Evolutionary conservation across 306 rosid species (phyloP), one percentile per base, ranked within the genome.

Genomic region (Benincasa hispida): DNA sequence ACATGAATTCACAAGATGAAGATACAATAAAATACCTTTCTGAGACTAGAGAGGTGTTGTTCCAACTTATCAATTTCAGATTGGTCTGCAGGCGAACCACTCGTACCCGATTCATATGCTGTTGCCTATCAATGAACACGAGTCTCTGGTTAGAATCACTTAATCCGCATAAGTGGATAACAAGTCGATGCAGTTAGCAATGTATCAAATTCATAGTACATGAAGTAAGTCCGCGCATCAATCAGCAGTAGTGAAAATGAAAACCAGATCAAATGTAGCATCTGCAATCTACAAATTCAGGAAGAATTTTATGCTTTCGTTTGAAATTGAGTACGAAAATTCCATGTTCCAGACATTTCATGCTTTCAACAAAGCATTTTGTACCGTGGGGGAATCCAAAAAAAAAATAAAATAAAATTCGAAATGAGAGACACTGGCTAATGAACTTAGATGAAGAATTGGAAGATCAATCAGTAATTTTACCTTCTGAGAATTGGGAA

Each of bases 401-500:
- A 47, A 7, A 27, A 48, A 10, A 48, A 70, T 21, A 48, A 10
- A 48, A 70, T 21, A 1, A 48, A 48, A 25, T 27, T 13, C 8
- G 21, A 72, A 25, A 45, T 25, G 39, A 28, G 7, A 72, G 25
- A 48, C 57, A 15, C 15, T 27, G 53, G 59, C 42, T 8, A 48
- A 14, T 27, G 73, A 25, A 45, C 76, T 42, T 21, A 13, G 12
- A 25, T 22, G 3, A 22, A 48, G 8, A 72, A 48, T 1, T 37
- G 41, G 59, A 72, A 47, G 39, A 47, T 17, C 32, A 70, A 15
- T 70, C n/a, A 24, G 57, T 25, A 13, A 47, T 13, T 45, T 78
- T 57, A 94, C 99, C 91, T 86, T 94, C 15, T 80, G 90, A 27
- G 97, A 90, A 74, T 54, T 85, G 15, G 98, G 98, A 57, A 95